Evolutionary conservation across 352 stramenopile species (phyloP), one percentile per base, ranked within the genome.

Genomic region (Phytophthora ramorum): DNA sequence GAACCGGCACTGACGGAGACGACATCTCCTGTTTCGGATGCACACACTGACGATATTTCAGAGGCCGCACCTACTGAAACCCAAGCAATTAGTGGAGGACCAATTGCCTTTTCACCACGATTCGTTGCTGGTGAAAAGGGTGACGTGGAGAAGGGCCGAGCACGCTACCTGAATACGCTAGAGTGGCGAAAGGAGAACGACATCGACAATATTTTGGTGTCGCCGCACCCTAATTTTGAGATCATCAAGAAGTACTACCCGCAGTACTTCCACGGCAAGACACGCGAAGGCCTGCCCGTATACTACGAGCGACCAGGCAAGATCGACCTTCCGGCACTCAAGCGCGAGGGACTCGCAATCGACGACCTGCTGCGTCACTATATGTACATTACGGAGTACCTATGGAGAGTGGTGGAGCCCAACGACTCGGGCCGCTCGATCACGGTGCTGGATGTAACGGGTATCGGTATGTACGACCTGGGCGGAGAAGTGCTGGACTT

Each of bases 231-330:
- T 22, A 89, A 83, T 17, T 97, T 96, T 60, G 79, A 92, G 22
- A 83, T 78, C 5, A 97, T 97, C 81, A 97, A 97, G 74, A 85
- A 91, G 63, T 95, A 96, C 56, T 97, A 97, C 48, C 91, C 91
- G 13, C 91, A 97, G 64, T 97, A 89, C 64, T 96, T 96, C 46
- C 92, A 96, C 61, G 90, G 90, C 7, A 81, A 81, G 19, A 92
- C 88, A 44, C 93, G 90, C 41, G 86, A 80, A 20, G 84, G 79
- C 6, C 66, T 84, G 14, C 85, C 87, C 4, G 82, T 96, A 28
- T 96, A 96, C 74, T 96, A 94, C 43, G 87, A 96, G 49, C 84
- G 90, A 43, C 81, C 88, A 3, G 87, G 89, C 14, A 95, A 95
- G 71, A 97, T 97, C 37, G 77, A 96, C 52, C 72, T 97, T 10